Percentiles rank a stretch among this genome's conserved stretches.
phyloP scores from a whole-genome alignment of 1,284 basidiomycete species.

The Schizophyllum commune region DNA sequence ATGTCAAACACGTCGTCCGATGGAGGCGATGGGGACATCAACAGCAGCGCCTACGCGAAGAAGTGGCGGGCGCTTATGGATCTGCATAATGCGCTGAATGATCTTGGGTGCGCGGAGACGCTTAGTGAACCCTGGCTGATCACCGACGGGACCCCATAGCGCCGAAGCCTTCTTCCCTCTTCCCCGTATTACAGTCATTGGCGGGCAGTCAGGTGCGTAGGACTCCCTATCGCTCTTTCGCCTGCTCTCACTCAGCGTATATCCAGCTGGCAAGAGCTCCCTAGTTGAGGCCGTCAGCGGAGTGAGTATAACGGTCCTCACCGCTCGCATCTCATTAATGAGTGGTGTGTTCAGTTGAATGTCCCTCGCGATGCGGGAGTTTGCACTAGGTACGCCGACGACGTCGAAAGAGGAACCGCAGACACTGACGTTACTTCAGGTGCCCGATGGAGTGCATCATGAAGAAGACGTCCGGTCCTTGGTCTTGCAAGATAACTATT shows the following conservation, averaged over 20 bases:
- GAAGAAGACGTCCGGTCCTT: slow-evolving; percentile 29
- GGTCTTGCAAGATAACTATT: slow-evolving; percentile 46
- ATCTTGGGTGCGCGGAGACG: slow-evolving; percentile 30
- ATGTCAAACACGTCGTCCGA: background rate
- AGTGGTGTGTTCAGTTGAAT: slow-evolving; percentile 31
- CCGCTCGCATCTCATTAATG: background rate
- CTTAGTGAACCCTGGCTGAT: background rate
- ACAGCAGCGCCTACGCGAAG: slow-evolving; percentile 18
- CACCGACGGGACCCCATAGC: slow-evolving; percentile 20
- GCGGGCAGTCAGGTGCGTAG: slow-evolving; percentile 47
- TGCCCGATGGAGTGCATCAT: slow-evolving; percentile 53
- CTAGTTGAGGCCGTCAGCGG: slow-evolving; percentile 51
- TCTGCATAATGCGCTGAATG: slow-evolving; percentile 33
- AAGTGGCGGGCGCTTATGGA: slow-evolving; percentile 38
- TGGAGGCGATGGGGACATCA: background rate
- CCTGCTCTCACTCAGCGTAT: background rate
- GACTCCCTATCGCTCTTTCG: background rate
- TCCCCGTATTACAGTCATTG: slow-evolving; percentile 46
- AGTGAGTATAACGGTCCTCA: slow-evolving; percentile 24
- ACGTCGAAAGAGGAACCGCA: background rate
- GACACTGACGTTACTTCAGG: slow-evolving; percentile 21
- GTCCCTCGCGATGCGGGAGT: slow-evolving; percentile 55
- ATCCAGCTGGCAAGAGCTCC: slow-evolving; percentile 53
- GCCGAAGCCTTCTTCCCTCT: slow-evolving; percentile 31
- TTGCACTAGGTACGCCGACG: slow-evolving; percentile 39